Evolutionary conservation across 306 rosid species (phyloP).

Genomic region (Erythrophleum fordii): DNA sequence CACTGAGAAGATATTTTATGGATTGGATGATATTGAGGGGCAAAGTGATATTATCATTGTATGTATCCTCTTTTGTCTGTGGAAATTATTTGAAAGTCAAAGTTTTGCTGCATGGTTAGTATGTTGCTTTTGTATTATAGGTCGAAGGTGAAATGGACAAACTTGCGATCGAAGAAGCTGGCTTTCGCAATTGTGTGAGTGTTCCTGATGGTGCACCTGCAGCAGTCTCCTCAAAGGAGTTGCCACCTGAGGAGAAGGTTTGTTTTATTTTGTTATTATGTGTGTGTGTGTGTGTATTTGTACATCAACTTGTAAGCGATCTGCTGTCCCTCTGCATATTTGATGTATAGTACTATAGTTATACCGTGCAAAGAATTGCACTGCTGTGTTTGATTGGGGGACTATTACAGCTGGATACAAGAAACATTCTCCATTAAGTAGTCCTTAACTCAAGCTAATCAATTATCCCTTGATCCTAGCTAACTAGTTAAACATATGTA

Average conservation of each 20-base stretch:
- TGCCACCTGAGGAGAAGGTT: conserved; percentile 81
- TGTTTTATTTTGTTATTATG: conserved; percentile 22
- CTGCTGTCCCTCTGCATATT: not conserved
- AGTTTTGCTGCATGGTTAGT: conserved; percentile 28
- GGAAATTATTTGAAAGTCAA: conserved; percentile 4
- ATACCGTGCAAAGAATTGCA: not conserved
- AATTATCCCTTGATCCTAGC: not conserved
- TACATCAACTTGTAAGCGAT: not conserved
- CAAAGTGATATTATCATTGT: conserved; percentile 83
- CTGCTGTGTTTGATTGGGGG: not conserved
- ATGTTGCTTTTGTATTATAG: conserved; percentile 49
- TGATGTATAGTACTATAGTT: not conserved
- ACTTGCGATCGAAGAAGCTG: conserved; percentile 99
- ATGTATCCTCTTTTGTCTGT: conserved; percentile 43
- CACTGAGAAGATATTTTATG: conserved; percentile 89
- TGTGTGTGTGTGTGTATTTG: not conserved
- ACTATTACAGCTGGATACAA: not conserved
- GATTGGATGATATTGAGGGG: conserved; percentile 82
- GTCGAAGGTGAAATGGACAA: conserved; percentile 99
- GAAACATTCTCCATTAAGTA: not conserved
- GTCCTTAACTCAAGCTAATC: not conserved
- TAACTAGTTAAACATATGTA: not conserved
- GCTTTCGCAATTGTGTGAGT: conserved; percentile 84
- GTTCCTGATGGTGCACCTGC: conserved; percentile 99
- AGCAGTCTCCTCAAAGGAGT: conserved; percentile 62